Base-by-base conservation (phyloP, 2,329 filamentous ascomycete species). In the Didymella sp. region DNA sequence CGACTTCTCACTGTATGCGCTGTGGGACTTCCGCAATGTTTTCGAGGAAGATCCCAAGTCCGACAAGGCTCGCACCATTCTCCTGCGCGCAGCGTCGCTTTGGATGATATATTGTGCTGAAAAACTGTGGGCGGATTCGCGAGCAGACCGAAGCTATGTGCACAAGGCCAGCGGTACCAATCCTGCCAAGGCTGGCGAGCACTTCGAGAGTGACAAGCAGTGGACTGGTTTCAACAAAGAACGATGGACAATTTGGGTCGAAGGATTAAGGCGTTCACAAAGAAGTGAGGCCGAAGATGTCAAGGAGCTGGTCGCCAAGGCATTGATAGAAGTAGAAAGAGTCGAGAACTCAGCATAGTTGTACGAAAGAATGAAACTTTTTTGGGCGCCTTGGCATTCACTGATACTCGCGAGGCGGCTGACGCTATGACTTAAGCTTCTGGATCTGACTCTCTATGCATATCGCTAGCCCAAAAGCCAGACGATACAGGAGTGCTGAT, bases 1-100 rank as follows among this genome's bases (percentile, higher is more conserved):
- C 24, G 47, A 43, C 21, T 51, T 51, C 47, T 51, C 47, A 17
- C 47, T 51, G 19, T 51, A 51, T 28, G 47, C 47, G 8, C 37
- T 51, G 22, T 31, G 22, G 17, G 13, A 27, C 24, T 51, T 51
- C 17, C 47, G 47, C 37, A 2, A 17, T 6, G 47, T 28, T 27
- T 51, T 51, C 25, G 37, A 51, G 24, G 15, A 42, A 17, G 21
- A 31, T 13, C 9, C 19, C 17, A n/a, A 12, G 19, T 35, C 47
- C 8, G 24, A 25, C 31, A 24, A 35, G 6, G 35, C 24, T 19
- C 19, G 30, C 22, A 31, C 9, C 7, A 43, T 21, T 40, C 24
- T 51, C 19, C 37, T 51, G 7, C 47, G 25, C n/a, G 35, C 22
- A 24, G 37, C 37, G n/a, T 42, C 47, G 25, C 37, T 42, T 6